phyloP scores from a whole-genome alignment of 768 basidiomycete species.

The Hericium alpestre region DNA sequence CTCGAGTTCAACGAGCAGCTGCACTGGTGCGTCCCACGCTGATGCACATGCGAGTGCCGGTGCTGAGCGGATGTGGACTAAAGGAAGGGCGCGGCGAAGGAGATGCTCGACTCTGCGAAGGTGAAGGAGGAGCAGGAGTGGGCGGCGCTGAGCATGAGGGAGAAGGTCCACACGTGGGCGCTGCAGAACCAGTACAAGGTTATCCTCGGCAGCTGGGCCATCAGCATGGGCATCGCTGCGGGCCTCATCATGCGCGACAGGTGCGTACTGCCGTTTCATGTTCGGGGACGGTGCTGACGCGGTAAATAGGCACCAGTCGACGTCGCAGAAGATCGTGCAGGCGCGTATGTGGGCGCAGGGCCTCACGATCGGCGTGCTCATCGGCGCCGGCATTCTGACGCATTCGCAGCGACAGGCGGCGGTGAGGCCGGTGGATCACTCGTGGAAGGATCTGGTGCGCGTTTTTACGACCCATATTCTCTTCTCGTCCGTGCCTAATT shows the following conservation, averaged over 20 bases:
- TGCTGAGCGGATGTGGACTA: no score
- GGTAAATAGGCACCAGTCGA: conserved; percentile 19
- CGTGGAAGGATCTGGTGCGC: conserved; percentile 10
- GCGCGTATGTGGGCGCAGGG: conserved; percentile 87
- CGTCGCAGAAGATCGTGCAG: conserved; percentile 50
- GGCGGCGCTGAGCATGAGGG: conserved; percentile 15
- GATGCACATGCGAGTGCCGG: neutral
- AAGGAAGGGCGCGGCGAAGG: conserved; percentile 4
- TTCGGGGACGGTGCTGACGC: neutral
- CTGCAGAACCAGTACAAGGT: conserved; percentile 25
- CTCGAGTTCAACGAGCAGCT: conserved; percentile 26
- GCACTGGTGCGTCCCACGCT: conserved; percentile 17
- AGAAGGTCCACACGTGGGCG: conserved; percentile 24
- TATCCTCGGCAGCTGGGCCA: conserved; percentile 27
- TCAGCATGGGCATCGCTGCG: conserved; percentile 24
- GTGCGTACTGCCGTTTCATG: conserved; percentile 5
- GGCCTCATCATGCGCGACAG: conserved; percentile 23
- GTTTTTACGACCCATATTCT: no score
- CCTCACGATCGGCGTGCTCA: conserved; percentile 63
- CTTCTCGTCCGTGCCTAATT: no score
- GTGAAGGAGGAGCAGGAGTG: conserved; percentile 16
- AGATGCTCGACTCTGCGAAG: conserved; percentile 14
- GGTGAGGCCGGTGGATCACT: conserved; percentile 6
- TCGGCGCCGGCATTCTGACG: conserved; percentile 58
- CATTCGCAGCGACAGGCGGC: conserved; percentile 11